Evolutionary conservation across 345 rosid genomes (phyloP).

Genomic region (Anastatica hierochuntica): DNA sequence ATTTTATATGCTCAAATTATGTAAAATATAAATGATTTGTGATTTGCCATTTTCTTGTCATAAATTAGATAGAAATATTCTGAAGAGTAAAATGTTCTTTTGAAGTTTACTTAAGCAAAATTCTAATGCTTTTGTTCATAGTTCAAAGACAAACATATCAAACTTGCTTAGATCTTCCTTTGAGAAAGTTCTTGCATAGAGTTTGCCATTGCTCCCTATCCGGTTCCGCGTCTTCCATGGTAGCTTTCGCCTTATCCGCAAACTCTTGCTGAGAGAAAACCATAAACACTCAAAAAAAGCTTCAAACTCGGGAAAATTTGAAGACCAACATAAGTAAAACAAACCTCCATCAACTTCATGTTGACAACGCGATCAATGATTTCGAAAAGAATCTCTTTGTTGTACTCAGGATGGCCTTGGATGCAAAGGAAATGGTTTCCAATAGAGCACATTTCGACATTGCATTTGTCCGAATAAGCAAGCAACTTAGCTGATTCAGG

Average conservation of each 20-base stretch:
- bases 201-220: conserved; percentile 21
- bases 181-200: conserved; percentile 24
- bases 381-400: conserved; percentile 59
- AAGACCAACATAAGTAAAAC: conserved; percentile 13
- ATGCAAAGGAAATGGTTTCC: conserved; percentile 57
- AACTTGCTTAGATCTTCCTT: conserved; percentile 12
- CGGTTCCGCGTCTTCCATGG: conserved; percentile 13
- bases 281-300: neutral
- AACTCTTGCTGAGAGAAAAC: conserved; percentile 14
- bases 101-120: no score
- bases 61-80: neutral
- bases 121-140: no score
- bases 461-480: conserved; percentile 67
- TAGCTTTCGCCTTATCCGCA: conserved; percentile 21
- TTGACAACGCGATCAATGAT: conserved; percentile 64
- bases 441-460: conserved; percentile 51
- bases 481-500: conserved; percentile 65
- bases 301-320: no score
- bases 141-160: no score
- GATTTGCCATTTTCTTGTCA: neutral
- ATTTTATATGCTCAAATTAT: neutral
- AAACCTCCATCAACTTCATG: conserved; percentile 44
- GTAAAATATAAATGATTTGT: conserved; percentile 7
- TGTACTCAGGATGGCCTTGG: conserved; percentile 95
- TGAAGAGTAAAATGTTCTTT: no score